phyloP scores from a whole-genome alignment of 352 stramenopile species.

The Phytophthora pinifolia region DNA sequence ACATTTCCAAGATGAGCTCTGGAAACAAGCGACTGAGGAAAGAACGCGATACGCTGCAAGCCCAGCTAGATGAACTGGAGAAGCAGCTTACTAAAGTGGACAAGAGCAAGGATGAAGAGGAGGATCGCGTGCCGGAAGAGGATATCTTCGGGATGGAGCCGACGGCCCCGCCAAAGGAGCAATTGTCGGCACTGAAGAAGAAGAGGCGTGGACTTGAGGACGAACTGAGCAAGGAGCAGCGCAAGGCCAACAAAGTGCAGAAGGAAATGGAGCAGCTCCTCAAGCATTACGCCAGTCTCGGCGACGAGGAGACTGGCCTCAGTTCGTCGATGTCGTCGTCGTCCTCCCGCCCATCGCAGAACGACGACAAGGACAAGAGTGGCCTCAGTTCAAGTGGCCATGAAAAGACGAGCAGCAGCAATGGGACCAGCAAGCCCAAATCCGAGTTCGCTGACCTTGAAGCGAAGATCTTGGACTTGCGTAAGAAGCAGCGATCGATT shows the following conservation, averaged over 20 bases:
- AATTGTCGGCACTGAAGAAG: slow-evolving; percentile 62
- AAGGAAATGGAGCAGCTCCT: slow-evolving; percentile 87
- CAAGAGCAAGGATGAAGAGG: slow-evolving; percentile 43
- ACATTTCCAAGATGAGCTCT: slow-evolving; percentile 82
- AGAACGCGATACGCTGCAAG: slow-evolving; percentile 70
- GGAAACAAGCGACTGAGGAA: slow-evolving; percentile 85
- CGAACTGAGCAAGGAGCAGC: slow-evolving; percentile 79
- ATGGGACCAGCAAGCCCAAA: slow-evolving; percentile 29
- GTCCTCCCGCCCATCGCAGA: slow-evolving; percentile 39
- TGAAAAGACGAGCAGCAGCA: slow-evolving; percentile 34
- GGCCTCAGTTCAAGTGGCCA: slow-evolving; percentile 16
- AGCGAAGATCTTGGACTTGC: slow-evolving; percentile 70
- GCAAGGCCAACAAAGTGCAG: slow-evolving; percentile 69
- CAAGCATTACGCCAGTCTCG: slow-evolving; percentile 58
- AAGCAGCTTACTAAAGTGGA: slow-evolving; percentile 66
- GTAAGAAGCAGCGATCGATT: slow-evolving; percentile 75
- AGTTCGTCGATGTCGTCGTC: slow-evolving; percentile 40
- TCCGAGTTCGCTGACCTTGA: slow-evolving; percentile 64
- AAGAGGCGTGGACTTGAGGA: slow-evolving; percentile 77
- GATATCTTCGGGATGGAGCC: slow-evolving; percentile 82
- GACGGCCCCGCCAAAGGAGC: slow-evolving; percentile 49
- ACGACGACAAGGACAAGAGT: slow-evolving; percentile 35
- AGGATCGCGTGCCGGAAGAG: slow-evolving; percentile 66
- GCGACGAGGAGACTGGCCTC: slow-evolving; percentile 37
- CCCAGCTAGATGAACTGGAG: slow-evolving; percentile 68